A percentile compares a stretch with the other conserved stretches of the same genome.
Evolutionary conservation across 2,329 filamentous ascomycete genomes (phyloP).

Genomic region (Aspergillus melleus): DNA sequence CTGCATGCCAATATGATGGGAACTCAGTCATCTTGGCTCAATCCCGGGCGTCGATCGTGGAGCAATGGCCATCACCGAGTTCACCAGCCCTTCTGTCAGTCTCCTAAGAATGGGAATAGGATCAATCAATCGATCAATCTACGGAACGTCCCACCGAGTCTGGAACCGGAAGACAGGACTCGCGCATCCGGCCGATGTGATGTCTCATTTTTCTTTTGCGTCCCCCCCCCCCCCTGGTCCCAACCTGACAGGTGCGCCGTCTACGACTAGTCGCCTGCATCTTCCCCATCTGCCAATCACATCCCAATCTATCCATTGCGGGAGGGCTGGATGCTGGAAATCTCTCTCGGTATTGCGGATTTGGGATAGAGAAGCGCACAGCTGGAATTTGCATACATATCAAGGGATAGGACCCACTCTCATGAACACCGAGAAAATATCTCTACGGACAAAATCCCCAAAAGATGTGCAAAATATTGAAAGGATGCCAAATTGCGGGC

Average conservation of each 20-base stretch:
- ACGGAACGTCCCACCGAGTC: not conserved
- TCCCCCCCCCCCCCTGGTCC: not conserved
- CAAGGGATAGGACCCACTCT: not conserved
- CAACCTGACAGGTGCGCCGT: not conserved
- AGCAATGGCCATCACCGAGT: not conserved
- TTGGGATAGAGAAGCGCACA: not conserved
- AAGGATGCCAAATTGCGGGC: not conserved
- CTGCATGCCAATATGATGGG: not conserved
- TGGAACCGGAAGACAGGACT: not conserved
- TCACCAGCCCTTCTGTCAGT: not conserved
- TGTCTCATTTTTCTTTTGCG: not conserved
- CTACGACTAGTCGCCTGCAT: not conserved
- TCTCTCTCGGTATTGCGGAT: no score
- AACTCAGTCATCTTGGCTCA: not conserved
- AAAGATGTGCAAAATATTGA: not conserved
- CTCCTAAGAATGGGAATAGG: no score
- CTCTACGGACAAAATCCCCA: not conserved
- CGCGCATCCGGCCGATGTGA: constrained; percentile 1
- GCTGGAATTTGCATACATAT: not conserved
- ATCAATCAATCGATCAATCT: not conserved
- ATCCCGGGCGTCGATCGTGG: constrained; percentile 5
- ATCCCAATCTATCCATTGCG: not conserved
- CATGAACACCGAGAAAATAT: no score
- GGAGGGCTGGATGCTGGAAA: no score
- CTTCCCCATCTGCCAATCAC: not conserved